Evolutionary conservation across 2,329 filamentous ascomycete genomes (phyloP), one percentile per base, ranked within the genome.

Genomic region (Colletotrichum spaethianum): DNA sequence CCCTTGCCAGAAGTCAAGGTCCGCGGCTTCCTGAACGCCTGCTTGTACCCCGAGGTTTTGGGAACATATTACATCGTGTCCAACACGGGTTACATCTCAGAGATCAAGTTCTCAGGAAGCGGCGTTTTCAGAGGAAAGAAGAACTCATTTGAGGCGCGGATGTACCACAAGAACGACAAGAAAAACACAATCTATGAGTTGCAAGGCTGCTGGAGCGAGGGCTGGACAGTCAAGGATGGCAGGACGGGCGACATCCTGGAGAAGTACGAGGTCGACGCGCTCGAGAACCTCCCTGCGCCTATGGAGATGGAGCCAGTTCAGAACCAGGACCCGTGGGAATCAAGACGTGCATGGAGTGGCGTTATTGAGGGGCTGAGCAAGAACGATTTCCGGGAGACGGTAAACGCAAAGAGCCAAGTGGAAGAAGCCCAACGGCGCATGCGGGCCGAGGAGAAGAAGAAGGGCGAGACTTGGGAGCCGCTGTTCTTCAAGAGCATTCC

Each of bases 351-450:
- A 1, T 98, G 95, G 95, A 85, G 86, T 40, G 92, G 92, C 73
- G 94, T 98, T 3, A 92, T 93, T 0, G 86, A 87, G 3, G 93
- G 91, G 31, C 93, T 98, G 69, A 82, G 86, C n/a, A 86, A 86
- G 70, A 93, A 93, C 31, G 92, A 98, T 78, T 93, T 96, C 88
- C 90, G 94, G 67, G 85, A 86, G 7, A 93, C 93, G 0, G 89
- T 90, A 0, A 81, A 82, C 0, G 92, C 95, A 78, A 98, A 98
- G 84, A 89, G 88, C 9, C 91, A 92, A 78, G 93, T 98, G 68
- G 95, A 98, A 81, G 92, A 95, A 77, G 90, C 90, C 36, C 95
- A 98, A 83, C 88, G 95, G 18, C 90, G 92, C 72, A 86, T 96
- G 84, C 89, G 95, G 72, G 89, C 89, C 76, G 83, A 88, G 65